Base-by-base conservation (phyloP, 352 stramenopile genomes). In the Peronospora destructor region DNA sequence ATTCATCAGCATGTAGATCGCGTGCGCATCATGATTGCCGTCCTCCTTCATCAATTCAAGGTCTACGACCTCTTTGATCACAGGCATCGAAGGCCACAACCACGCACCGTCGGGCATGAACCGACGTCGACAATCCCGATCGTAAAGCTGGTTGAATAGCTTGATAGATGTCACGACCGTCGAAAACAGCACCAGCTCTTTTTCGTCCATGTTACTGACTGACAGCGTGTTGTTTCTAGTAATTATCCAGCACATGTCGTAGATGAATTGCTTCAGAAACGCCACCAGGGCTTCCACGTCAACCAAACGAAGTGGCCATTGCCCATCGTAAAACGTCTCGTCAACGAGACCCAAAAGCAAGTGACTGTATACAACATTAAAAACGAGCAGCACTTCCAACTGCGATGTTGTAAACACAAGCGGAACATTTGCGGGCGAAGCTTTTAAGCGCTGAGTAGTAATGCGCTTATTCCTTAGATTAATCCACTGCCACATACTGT, bases 111-210 rank as follows among this genome's bases (percentile, higher is more conserved):
- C 67, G 8, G 47, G 12, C 34, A 73, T 65, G 49, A 85, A 82
- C 8, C 53, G 55, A 14, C 71, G 71, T 21, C 77, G 69, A 26
- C 66, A 83, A 42, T 89, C 72, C 1, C 80, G 80, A 47, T 85
- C 77, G 41, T 86, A 87, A 8, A 91, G 59, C 49, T 87, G 77
- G 47, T 91, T 91, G 47, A 86, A 89, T 9, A 91, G 61, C 56
- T 85, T 85, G 8, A 89, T 63, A 0, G 75, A 76, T 1, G 74
- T 78, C 28, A 77, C 75, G 23, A 88, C 64, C 0, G 62, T 47
- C 1, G 72, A 59, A 29, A 91, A 78, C 12, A 77, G 38, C 14
- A 53, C 44, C 23, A 68, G 40, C 4, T 76, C 61, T 8, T 37
- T 49, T 21, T 71, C 41, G 4, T 55, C 47, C 45, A 71, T 57